Evolutionary conservation across 139 green algal species (phyloP).

Genomic region (Raphidocelis subcapitata): DNA sequence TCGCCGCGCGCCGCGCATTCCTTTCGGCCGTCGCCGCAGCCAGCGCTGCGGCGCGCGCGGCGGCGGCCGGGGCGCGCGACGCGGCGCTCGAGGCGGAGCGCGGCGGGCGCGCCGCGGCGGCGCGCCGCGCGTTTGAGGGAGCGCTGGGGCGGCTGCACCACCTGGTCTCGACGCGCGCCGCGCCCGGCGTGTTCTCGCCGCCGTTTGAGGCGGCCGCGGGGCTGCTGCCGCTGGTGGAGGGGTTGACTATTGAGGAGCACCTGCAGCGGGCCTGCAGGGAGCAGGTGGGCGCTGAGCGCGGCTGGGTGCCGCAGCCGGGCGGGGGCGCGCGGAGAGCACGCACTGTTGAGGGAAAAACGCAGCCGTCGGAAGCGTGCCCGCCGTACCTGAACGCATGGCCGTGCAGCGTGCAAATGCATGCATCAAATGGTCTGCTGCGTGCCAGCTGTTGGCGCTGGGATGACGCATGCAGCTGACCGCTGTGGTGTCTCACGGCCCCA

Average conservation of each 20-base stretch:
- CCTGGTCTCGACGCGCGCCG: conserved; percentile 49
- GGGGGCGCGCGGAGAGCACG: no score
- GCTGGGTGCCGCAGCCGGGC: no score
- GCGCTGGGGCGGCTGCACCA: conserved; percentile 57
- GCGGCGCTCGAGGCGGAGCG: neutral
- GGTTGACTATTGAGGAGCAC: conserved; percentile 57
- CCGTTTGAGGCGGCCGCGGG: conserved; percentile 47
- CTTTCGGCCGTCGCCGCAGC: conserved; percentile 38
- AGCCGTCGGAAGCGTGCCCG: no score
- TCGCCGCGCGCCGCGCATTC: conserved; percentile 61
- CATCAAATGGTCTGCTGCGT: no score
- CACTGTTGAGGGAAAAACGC: no score
- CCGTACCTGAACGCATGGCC: no score
- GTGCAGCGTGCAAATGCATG: no score
- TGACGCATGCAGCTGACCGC: conserved; percentile 35
- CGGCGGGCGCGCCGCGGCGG: conserved; percentile 29
- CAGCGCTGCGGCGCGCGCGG: conserved; percentile 29
- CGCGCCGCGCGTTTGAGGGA: conserved; percentile 36
- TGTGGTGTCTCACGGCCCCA: conserved; percentile 29
- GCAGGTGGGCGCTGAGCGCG: conserved; percentile 40
- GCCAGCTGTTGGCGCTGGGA: no score
- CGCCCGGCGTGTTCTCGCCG: conserved; percentile 61
- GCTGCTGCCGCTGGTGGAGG: conserved; percentile 46
- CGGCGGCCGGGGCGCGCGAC: conserved; percentile 16
- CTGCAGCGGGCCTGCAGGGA: conserved; percentile 37